Base-by-base conservation (phyloP, 2,329 filamentous ascomycete genomes). In the Ascosphaera apis region DNA sequence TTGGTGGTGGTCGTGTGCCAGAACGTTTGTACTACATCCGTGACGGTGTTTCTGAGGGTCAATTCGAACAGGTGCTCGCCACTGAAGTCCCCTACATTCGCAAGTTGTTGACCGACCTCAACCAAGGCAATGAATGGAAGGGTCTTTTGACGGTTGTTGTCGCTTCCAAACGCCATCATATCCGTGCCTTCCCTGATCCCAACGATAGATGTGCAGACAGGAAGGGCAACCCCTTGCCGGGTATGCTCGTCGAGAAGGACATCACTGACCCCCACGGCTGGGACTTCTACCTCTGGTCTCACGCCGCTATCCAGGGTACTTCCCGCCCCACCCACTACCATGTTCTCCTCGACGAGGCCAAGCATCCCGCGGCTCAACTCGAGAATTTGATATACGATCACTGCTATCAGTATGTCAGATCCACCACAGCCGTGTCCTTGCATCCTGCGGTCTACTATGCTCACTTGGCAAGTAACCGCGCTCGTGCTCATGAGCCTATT, bases 401-500 rank as follows among this genome's bases (percentile, higher is more conserved):
- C 42, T 91, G 77, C 32, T 98, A 92, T 54, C 82, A 91, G 38
- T 98, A 92, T 49, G 75, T 77, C 37, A 72, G 88, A 12, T 88
- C 84, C 0, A 95, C 84, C 0, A 95, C 86, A 0, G 82, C 88
- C 0, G 84, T 98, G 0, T 93, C 84, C 0, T 56, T 88, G 0
- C 79, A 54, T 55, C 88, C 88, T 0, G 83, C 88, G 0, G 76
- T 95, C 0, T 98, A 98, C 64, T 98, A 98, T 46, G 83, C 91
- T 0, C 88, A 98, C 55, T 57, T 98, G 42, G 83, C 84, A 23
- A 76, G 82, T 6, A 71, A 72, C 39, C 79, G 88, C 35, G 82
- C 80, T 15, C 72, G 73, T 37, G 63, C 72, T 3, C 88, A 98
- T 43, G 74, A 86, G 47, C 61, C 66, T 41, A 48, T 58, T 7